phyloP scores from a whole-genome alignment of 148 eudicot species.

The Drosera capensis region DNA sequence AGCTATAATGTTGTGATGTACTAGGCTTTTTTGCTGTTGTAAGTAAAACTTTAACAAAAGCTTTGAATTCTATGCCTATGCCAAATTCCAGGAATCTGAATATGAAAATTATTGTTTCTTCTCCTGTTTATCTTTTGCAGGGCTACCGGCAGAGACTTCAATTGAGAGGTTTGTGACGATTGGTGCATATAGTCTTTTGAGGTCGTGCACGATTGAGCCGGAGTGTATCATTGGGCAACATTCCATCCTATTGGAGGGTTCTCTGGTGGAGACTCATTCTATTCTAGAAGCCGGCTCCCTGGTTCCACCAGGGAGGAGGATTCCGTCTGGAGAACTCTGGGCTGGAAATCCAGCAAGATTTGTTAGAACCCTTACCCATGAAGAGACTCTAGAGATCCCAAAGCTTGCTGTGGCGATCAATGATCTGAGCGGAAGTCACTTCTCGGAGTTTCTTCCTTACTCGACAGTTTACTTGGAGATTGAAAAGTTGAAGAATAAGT shows the following conservation, averaged over 20 bases:
- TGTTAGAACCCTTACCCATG: conserved; percentile 80
- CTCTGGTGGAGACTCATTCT: conserved; percentile 86
- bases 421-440: conserved; percentile 62
- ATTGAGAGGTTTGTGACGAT: conserved; percentile 81
- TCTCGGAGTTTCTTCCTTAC: conserved; percentile 81
- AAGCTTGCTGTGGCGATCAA: conserved; percentile 91
- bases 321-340: conserved; percentile 96
- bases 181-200: conserved; percentile 76
- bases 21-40: too few species aligned
- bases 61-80: too few species aligned
- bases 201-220: conserved; percentile 96
- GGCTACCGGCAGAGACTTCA: conserved; percentile 85
- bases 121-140: conserved; percentile 20
- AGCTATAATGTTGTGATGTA: too few species aligned
- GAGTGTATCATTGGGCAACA: conserved; percentile 95
- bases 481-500: conserved; percentile 72
- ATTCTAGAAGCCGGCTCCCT: conserved; percentile 98
- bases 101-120: background rate
- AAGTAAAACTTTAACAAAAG: too few species aligned
- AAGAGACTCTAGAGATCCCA: conserved; percentile 88
- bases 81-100: too few species aligned
- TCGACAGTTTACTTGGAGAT: conserved; percentile 91
- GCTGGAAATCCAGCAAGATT: conserved; percentile 98
- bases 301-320: conserved; percentile 92
- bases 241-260: conserved; percentile 96